Conservation (phyloP, 1,284 basidiomycete genomes). For the Melampsora larici-populina region DNA sequence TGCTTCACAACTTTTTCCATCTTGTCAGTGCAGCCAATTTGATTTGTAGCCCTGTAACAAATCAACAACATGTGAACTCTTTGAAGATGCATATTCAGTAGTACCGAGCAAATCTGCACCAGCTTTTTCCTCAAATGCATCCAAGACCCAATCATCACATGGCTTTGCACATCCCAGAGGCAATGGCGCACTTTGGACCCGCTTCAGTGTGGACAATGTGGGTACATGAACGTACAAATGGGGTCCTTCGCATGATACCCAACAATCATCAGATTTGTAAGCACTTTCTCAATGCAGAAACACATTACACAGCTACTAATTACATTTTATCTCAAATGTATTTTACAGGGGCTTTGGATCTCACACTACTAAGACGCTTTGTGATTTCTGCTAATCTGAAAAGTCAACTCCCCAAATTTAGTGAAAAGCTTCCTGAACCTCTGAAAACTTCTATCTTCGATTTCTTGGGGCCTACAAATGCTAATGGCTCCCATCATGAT, state of each 20-base stretch:
- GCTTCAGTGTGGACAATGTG: neutral
- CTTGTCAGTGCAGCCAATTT: neutral
- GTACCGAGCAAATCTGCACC: neutral
- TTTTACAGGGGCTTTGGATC: neutral
- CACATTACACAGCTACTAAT: neutral
- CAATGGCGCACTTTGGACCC: neutral
- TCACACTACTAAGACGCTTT: neutral
- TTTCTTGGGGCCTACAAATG: neutral
- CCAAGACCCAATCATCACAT: conserved; percentile 5
- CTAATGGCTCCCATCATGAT: neutral
- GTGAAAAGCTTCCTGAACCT: neutral
- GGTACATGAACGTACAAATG: neutral
- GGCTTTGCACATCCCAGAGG: neutral
- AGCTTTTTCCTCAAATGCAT: neutral
- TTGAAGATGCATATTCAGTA: neutral
- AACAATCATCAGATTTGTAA: neutral
- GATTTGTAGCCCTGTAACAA: neutral
- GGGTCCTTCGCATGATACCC: neutral
- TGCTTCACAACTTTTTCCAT: neutral
- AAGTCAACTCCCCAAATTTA: neutral
- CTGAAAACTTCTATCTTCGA: neutral
- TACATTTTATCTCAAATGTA: too few species aligned
- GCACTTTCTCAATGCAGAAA: neutral
- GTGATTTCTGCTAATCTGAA: neutral
- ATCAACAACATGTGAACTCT: neutral